phyloP scores from a whole-genome alignment of 2,329 filamentous ascomycete species.

The Cercospora berteroae region DNA sequence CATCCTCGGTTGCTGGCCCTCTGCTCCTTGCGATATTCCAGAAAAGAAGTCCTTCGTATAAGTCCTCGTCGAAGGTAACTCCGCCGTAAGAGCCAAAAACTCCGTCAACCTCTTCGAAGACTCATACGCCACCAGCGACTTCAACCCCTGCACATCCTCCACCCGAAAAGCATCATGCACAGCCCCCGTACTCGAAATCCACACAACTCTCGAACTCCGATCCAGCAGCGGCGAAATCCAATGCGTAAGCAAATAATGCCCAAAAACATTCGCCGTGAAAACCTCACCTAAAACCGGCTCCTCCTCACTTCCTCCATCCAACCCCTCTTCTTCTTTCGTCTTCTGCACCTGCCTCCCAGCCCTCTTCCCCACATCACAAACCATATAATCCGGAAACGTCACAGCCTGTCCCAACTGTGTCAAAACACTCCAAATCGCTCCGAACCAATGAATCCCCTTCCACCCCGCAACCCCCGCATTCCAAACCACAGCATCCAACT shows the following conservation, averaged over 20 bases:
- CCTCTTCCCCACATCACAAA: conserved; percentile 56
- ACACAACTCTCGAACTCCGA: conserved; percentile 67
- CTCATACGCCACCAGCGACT: conserved; percentile 69
- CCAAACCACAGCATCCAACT: conserved; percentile 74
- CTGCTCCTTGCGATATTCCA: conserved; percentile 20
- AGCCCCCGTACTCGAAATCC: conserved; percentile 82
- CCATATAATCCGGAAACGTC: conserved; percentile 78
- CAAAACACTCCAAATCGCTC: conserved; percentile 56
- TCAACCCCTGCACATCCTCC: conserved; percentile 74
- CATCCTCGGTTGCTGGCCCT: conserved; percentile 55
- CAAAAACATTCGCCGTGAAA: conserved; percentile 91
- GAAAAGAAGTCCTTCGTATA: conserved; percentile 59
- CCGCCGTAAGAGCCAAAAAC: conserved; percentile 70
- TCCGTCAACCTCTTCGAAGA: conserved; percentile 85
- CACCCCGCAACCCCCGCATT: conserved; percentile 90
- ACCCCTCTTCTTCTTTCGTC: conserved; percentile 13
- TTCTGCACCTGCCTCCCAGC: conserved; percentile 52
- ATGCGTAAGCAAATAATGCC: conserved; percentile 87
- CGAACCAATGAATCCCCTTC: conserved; percentile 70
- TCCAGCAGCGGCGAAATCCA: conserved; percentile 71
- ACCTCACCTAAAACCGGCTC: conserved; percentile 71
- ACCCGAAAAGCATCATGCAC: conserved; percentile 56
- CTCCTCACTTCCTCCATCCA: conserved; percentile 11
- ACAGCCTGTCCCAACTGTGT: conserved; percentile 65
- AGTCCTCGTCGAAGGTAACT: conserved; percentile 62